phyloP scores from a whole-genome alignment of 2,329 filamentous ascomycete genomes.

The Aspergillus chevalieri region DNA sequence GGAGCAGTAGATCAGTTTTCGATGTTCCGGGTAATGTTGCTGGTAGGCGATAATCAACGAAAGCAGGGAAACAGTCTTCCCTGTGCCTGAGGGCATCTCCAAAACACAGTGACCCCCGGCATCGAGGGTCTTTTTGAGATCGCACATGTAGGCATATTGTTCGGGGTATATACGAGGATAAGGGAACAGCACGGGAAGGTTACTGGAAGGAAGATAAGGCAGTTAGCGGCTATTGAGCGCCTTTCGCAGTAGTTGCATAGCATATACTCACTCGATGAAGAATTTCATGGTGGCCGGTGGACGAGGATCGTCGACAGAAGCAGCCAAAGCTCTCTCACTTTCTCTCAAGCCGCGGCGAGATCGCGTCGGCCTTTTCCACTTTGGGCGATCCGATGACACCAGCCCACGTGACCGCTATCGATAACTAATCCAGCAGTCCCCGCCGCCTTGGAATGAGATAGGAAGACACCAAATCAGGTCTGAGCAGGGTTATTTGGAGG shows the following conservation, averaged over 20 bases:
- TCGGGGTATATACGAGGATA: slow-evolving; percentile 69
- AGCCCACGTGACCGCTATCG: slow-evolving; percentile 26
- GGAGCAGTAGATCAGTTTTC: slow-evolving; percentile 98
- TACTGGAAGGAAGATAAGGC: slow-evolving; percentile 36
- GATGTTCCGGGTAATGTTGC: slow-evolving; percentile 82
- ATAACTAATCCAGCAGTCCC: slow-evolving; percentile 8
- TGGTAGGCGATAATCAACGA: slow-evolving; percentile 97
- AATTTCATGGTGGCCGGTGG: slow-evolving; percentile 61
- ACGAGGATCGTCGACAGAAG: slow-evolving; percentile 11
- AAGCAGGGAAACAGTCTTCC: slow-evolving; percentile 91
- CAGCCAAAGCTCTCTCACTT: slow-evolving; percentile 6
- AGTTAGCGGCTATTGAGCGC: neutral
- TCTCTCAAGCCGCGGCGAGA: slow-evolving; percentile 8
- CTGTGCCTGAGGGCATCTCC: slow-evolving; percentile 98
- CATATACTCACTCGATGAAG: slow-evolving; percentile 59
- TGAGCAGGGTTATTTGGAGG: neutral
- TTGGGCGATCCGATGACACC: slow-evolving; percentile 26
- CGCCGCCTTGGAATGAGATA: slow-evolving; percentile 2
- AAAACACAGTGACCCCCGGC: slow-evolving; percentile 90
- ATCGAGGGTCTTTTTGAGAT: slow-evolving; percentile 84
- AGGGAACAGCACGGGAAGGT: slow-evolving; percentile 66
- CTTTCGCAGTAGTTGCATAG: neutral
- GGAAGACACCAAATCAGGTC: neutral
- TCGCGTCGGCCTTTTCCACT: slow-evolving; percentile 23
- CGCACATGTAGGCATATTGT: slow-evolving; percentile 76